Conservation (phyloP, 2,329 filamentous ascomycete genomes). For the Fusarium denticulatum region DNA sequence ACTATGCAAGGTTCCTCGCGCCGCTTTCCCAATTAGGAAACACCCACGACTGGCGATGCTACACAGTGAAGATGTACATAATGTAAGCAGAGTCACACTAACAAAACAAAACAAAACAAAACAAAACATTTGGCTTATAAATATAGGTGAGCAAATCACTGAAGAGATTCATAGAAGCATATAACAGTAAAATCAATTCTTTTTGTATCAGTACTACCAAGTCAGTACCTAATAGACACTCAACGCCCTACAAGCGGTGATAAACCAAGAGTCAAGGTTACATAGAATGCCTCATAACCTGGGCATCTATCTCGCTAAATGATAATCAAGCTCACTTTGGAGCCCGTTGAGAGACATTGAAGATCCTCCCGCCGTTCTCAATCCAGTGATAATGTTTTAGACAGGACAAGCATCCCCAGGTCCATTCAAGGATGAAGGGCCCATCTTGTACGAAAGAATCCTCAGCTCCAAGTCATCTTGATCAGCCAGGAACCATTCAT, state of each 20-base stretch:
- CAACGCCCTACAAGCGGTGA: not conserved
- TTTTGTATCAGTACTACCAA: not conserved
- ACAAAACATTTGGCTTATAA: too few species aligned
- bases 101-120: not conserved
- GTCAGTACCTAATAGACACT: not conserved
- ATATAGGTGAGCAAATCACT: not conserved
- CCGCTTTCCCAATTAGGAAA: constrained; percentile 29
- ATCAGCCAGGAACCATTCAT: not conserved
- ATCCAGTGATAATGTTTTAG: not conserved
- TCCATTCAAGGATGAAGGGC: not conserved
- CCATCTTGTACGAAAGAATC: not conserved
- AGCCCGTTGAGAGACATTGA: not conserved
- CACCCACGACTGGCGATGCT: constrained; percentile 6
- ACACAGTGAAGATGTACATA: not conserved
- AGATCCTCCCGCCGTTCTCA: not conserved
- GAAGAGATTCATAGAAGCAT: not conserved
- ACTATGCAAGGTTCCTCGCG: constrained; percentile 23
- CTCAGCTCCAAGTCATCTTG: not conserved
- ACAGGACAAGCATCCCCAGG: not conserved
- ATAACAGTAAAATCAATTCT: not conserved
- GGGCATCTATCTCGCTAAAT: not conserved
- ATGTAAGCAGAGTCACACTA: not conserved
- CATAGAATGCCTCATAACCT: not conserved
- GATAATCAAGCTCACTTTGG: not conserved
- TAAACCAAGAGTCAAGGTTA: not conserved